Base-by-base conservation (phyloP, 306 rosid species). In the Parietaria judaica region DNA sequence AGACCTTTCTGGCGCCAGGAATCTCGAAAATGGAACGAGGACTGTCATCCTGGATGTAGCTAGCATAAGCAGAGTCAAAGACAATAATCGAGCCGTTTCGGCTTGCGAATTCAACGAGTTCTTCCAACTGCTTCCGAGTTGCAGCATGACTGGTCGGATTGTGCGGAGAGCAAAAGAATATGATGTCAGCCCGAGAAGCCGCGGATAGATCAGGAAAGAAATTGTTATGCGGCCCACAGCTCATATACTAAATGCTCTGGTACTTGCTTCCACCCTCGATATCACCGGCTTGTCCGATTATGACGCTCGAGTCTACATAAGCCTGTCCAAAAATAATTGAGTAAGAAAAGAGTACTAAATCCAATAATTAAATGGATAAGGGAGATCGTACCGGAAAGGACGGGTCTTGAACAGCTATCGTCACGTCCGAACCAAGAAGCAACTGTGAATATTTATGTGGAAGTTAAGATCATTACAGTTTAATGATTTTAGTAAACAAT, bases 111-210 rank as follows among this genome's bases (percentile, higher is more conserved):
- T 77, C 60, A 17, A 86, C 87, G 60, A 83, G 88, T 49, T 79
- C 61, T 50, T 57, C 58, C 37, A 76, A 62, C 70, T 87, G 89
- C 68, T 80, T 76, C 80, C 81, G 72, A 51, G 95, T 80, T 70
- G 95, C 95, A 7, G 78, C 84, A 60, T 84, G 80, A 34, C 95
- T 92, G 45, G 95, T 87, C 14, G 92, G 95, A 73, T 87, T 87
- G 82, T 87, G 84, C 46, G 92, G 95, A 7, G 95, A 87, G 76
- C 95, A 87, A 69, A 87, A 84, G 72, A 87, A 87, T 7, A 87
- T 80, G 8, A 81, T 63, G 11, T 87, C 85, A 59, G 85, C 51
- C 62, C 83, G 73, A 12, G 88, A 58, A 79, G 64, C 56, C 3
- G 66, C 56, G 31, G 74, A 58, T 23, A 87, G 75, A 70, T 82